Evolutionary conservation across 2,329 filamentous ascomycete genomes (phyloP).

Genomic region (Neodidymelliopsis sp.): DNA sequence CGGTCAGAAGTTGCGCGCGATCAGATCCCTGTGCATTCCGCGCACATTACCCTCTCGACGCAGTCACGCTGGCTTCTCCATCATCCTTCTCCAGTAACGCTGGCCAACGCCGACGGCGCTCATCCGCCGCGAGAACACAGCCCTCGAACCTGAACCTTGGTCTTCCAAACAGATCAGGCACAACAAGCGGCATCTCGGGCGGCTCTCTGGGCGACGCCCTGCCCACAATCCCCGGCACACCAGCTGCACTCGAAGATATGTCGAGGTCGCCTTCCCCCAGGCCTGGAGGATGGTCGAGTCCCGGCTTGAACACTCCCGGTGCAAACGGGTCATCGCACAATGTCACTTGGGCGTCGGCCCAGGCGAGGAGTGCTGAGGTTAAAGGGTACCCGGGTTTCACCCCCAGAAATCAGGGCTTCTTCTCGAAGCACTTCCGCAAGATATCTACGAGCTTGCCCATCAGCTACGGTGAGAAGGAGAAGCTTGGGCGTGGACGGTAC

Average conservation of each 20-base stretch:
- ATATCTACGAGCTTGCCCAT: conserved; percentile 81
- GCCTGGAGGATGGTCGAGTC: conserved; percentile 88
- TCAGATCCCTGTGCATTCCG: conserved; percentile 28
- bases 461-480: conserved; percentile 78
- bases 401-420: conserved; percentile 85
- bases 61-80: conserved; percentile 51
- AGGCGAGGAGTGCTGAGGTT: conserved; percentile 76
- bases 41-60: conserved; percentile 30
- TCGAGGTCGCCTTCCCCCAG: conserved; percentile 87
- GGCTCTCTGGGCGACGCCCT: conserved; percentile 44
- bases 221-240: conserved; percentile 49
- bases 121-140: conserved; percentile 48
- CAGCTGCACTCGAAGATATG: conserved; percentile 63
- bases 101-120: conserved; percentile 52
- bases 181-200: conserved; percentile 44
- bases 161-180: conserved; percentile 40
- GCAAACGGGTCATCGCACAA: conserved; percentile 60
- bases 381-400: conserved; percentile 80
- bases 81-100: conserved; percentile 46
- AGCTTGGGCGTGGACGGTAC: conserved; percentile 65
- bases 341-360: conserved; percentile 83
- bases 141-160: conserved; percentile 39
- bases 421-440: conserved; percentile 81
- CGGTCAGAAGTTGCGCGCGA: conserved; percentile 23
- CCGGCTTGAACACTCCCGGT: conserved; percentile 75